phyloP scores from a whole-genome alignment of 768 basidiomycete species.

The Xerocomellus intermedius region DNA sequence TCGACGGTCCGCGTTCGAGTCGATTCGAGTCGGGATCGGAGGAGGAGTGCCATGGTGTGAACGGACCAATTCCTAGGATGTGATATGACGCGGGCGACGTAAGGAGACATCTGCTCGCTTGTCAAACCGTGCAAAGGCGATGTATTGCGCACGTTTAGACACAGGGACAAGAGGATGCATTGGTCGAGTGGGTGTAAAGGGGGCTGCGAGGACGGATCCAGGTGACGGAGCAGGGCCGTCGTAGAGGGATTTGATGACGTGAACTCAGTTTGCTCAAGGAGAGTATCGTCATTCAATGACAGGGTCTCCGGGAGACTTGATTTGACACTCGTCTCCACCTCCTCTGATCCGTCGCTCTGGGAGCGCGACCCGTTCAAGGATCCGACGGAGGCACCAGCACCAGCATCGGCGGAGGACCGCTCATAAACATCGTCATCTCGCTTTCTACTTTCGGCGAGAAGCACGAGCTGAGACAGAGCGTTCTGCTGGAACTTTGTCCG shows the following conservation, averaged over 20 bases:
- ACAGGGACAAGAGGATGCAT: conserved; percentile 86
- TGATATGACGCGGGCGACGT: conserved; percentile 83
- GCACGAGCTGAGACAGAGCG: conserved; percentile 85
- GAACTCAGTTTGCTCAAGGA: conserved; percentile 92
- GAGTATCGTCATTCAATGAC: conserved; percentile 89
- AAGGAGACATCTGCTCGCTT: conserved; percentile 88
- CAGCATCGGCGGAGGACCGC: conserved; percentile 6
- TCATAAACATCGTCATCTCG: conserved; percentile 26
- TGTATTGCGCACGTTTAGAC: conserved; percentile 86
- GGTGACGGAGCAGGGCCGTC: conserved; percentile 54
- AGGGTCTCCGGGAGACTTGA: conserved; percentile 70
- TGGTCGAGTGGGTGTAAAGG: conserved; percentile 92
- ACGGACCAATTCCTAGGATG: conserved; percentile 95
- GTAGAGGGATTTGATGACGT: conserved; percentile 64
- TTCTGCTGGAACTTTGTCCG: conserved; percentile 90
- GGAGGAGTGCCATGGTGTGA: conserved; percentile 93
- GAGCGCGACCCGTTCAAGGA: conserved; percentile 8
- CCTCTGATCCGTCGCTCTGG: conserved; percentile 1
- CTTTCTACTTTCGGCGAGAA: conserved; percentile 84
- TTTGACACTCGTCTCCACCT: conserved; percentile 1
- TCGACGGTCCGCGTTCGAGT: conserved; percentile 90
- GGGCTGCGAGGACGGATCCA: conserved; percentile 84
- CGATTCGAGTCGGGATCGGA: conserved; percentile 89
- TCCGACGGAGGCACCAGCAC: background rate
- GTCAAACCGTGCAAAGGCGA: conserved; percentile 90